Percentiles rank a stretch among this genome's conserved stretches.
phyloP scores from a whole-genome alignment of 176 grass and related monocot genomes.

The sorghum (Sorghum bicolor) region Sorghum_bicolor_NCBIv3 NC_012870.2:77009001-77009500 shows the following conservation, averaged over 20 bases:
- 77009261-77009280: neutral
- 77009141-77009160: neutral
- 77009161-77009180: neutral
- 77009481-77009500: slow-evolving; percentile 50
- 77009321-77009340: neutral
- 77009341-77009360: neutral
- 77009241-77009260: neutral
- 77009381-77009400: neutral
- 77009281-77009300: neutral
- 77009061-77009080: neutral
- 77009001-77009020: neutral
- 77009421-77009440: neutral
- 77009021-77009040: neutral
- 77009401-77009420: neutral
- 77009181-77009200: neutral
- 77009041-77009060: neutral
- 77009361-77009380: neutral
- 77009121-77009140: neutral
- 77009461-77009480: slow-evolving; percentile 80
- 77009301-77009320: neutral
- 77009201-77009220: slow-evolving; percentile 4
- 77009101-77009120: neutral
- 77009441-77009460: slow-evolving; percentile 92
- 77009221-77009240: neutral
- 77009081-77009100: neutral